Percentiles rank a stretch among this genome's conserved stretches.
phyloP scores from a whole-genome alignment of 2,329 filamentous ascomycete species.

The Shiraia bambusicola region DNA sequence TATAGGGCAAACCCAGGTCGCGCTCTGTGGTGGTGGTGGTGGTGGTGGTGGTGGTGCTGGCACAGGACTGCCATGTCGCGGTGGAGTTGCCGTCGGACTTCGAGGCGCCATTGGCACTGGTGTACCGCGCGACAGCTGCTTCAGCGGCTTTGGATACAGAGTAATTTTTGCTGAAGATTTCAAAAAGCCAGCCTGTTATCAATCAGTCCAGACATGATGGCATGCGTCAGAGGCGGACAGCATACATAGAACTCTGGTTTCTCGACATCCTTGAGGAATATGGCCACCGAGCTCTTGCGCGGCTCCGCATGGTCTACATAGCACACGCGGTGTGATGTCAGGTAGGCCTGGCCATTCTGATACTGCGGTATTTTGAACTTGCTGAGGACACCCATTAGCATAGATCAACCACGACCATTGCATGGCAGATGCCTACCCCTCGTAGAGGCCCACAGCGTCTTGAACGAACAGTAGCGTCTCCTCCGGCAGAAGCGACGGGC shows the following conservation, averaged over 20 bases:
- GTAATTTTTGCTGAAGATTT: slow-evolving; percentile 96
- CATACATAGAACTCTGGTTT: slow-evolving; percentile 69
- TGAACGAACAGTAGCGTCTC: slow-evolving; percentile 95
- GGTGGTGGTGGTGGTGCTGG: slow-evolving; percentile 53
- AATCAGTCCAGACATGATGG: slow-evolving; percentile 12
- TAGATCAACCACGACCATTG: slow-evolving; percentile 13
- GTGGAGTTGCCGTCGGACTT: slow-evolving; percentile 32
- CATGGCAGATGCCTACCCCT: slow-evolving; percentile 68
- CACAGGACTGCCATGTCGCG: slow-evolving; percentile 42
- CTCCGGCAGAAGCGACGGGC: slow-evolving; percentile 88
- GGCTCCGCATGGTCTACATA: slow-evolving; percentile 91
- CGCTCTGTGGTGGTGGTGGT: slow-evolving; percentile 57
- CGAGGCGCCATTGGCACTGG: slow-evolving; percentile 46
- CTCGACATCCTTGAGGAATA: slow-evolving; percentile 90
- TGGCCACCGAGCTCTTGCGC: slow-evolving; percentile 76
- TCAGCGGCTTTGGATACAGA: slow-evolving; percentile 76
- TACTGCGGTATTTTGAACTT: slow-evolving; percentile 94
- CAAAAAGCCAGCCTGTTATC: slow-evolving; percentile 74
- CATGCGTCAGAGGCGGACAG: not conserved
- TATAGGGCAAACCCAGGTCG: slow-evolving; percentile 94
- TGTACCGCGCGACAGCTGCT: slow-evolving; percentile 60
- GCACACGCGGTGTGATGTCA: slow-evolving; percentile 93
- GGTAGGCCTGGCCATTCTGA: slow-evolving; percentile 92
- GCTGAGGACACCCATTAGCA: slow-evolving; percentile 49
- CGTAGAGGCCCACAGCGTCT: slow-evolving; percentile 94